These are phyloP conservation scores for Pseudocercospora vitis DNA, from an alignment of 2,329 filamentous ascomycete genomes.

Conservation along the genomic window DNA sequence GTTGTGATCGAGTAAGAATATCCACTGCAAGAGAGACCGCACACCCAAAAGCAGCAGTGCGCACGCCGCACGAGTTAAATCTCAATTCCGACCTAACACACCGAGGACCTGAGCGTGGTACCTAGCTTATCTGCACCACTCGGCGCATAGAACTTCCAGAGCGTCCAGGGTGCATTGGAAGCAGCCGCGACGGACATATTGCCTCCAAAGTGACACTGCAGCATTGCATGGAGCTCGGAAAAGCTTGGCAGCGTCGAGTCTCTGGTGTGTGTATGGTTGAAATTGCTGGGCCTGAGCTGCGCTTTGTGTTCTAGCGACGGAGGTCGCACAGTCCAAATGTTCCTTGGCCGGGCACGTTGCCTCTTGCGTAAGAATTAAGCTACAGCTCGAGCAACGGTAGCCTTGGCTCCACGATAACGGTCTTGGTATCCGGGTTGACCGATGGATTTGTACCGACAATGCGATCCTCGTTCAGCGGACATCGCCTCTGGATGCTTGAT, in stretches of 20 bases:
- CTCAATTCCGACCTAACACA: constrained; percentile 2
- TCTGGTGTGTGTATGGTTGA: constrained; percentile 11
- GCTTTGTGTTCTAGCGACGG: constrained; percentile 3
- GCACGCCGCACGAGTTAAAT: constrained; percentile 1
- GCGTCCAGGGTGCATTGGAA: not conserved
- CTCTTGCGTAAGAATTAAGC: constrained; percentile 11
- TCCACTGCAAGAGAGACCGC: constrained; percentile 1
- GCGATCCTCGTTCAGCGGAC: constrained; percentile 2
- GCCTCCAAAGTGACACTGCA: constrained; percentile 7
- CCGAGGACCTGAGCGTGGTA: constrained; percentile 8
- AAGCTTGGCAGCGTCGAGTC: constrained; percentile 13
- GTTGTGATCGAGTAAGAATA: constrained; percentile 1
- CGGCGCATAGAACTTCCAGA: constrained; percentile 6
- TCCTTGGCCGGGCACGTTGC: constrained; percentile 13
- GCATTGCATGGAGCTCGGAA: constrained; percentile 12
- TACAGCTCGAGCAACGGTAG: not conserved
- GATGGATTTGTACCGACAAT: not conserved
- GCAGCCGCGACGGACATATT: constrained; percentile 3
- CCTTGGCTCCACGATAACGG: constrained; percentile 16
- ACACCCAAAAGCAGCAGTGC: not conserved
- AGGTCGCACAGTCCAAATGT: constrained; percentile 5
- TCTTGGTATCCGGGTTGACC: not conserved
- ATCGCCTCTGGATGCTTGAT: not conserved
- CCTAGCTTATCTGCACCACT: constrained; percentile 17
- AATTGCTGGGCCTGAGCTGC: constrained; percentile 7